A percentile compares a stretch with the other conserved stretches of the same genome.
phyloP scores from a whole-genome alignment of 2,329 filamentous ascomycete genomes.

The Sclerotinia trifoliorum region DNA sequence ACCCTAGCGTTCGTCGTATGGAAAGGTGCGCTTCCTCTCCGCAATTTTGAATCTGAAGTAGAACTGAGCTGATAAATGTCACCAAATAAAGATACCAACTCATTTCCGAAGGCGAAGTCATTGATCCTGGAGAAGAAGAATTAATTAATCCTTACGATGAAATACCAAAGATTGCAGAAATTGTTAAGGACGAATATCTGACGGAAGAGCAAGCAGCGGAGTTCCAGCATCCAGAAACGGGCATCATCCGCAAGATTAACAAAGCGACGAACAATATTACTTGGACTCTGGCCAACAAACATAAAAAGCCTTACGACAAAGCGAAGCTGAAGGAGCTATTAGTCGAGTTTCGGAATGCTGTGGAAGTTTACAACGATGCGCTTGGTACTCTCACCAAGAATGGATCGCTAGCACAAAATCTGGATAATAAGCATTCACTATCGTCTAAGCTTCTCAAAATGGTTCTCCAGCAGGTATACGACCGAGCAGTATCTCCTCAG shows the following conservation, averaged over 20 bases:
- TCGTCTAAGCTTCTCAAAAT: slow-evolving; percentile 72
- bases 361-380: slow-evolving; percentile 74
- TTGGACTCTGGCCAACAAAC: slow-evolving; percentile 42
- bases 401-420: slow-evolving; percentile 69
- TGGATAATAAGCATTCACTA: slow-evolving; percentile 67
- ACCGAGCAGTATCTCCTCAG: slow-evolving; percentile 85
- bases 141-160: slow-evolving; percentile 75
- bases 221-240: slow-evolving; percentile 70
- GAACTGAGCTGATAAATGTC: slow-evolving; percentile 3
- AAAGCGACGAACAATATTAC: slow-evolving; percentile 50
- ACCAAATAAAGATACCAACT: slow-evolving; percentile 60
- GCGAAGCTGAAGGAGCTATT: slow-evolving; percentile 57
- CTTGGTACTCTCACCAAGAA: slow-evolving; percentile 64
- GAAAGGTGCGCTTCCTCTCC: slow-evolving; percentile 57
- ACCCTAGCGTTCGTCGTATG: slow-evolving; percentile 70
- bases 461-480: slow-evolving; percentile 84
- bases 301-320: slow-evolving; percentile 53
- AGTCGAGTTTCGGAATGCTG: slow-evolving; percentile 67
- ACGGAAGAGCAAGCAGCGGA: slow-evolving; percentile 64
- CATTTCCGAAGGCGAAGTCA: slow-evolving; percentile 74
- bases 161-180: slow-evolving; percentile 67
- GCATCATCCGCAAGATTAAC: slow-evolving; percentile 74
- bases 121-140: slow-evolving; percentile 75
- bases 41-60: background rate
- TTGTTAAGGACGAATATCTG: slow-evolving; percentile 74